Evolutionary conservation across 148 eudicot species (phyloP).

Genomic region (Chenopodium formosanum): DNA sequence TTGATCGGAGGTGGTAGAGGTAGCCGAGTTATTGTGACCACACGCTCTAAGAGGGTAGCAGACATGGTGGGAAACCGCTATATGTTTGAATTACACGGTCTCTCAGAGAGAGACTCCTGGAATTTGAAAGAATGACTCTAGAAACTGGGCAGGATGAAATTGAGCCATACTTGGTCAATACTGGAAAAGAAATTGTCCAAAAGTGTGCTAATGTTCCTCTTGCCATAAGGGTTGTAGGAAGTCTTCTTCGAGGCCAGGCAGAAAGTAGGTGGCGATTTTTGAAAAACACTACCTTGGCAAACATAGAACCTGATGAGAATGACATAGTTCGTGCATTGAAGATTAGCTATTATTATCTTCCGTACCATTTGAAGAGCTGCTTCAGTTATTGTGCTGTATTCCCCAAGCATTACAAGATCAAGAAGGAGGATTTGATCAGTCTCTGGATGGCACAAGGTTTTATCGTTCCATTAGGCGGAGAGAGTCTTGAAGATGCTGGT

Average conservation of each 20-base stretch:
- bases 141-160: not conserved
- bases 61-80: conserved; percentile 19
- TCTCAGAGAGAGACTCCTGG: conserved; percentile 33
- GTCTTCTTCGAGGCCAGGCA: conserved; percentile 28
- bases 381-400: conserved; percentile 25
- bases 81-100: conserved; percentile 14
- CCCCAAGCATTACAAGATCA: conserved; percentile 21
- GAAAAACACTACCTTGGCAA: conserved; percentile 31
- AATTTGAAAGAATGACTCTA: conserved; percentile 32
- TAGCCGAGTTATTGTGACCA: conserved; percentile 41
- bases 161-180: not conserved
- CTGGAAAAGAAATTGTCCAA: conserved; percentile 32
- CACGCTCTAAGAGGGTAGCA: conserved; percentile 32
- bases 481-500: conserved; percentile 19
- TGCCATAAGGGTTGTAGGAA: conserved; percentile 34
- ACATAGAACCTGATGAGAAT: conserved; percentile 8
- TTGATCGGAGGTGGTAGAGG: conserved; percentile 25
- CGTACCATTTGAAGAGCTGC: conserved; percentile 7
- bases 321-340: conserved; percentile 29
- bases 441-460: conserved; percentile 30
- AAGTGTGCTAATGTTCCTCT: conserved; percentile 32
- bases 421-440: conserved; percentile 8
- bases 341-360: conserved; percentile 38
- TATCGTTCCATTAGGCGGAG: not conserved
- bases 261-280: conserved; percentile 35